phyloP scores from a whole-genome alignment of 306 rosid genomes.

The Vigna mungo region DNA sequence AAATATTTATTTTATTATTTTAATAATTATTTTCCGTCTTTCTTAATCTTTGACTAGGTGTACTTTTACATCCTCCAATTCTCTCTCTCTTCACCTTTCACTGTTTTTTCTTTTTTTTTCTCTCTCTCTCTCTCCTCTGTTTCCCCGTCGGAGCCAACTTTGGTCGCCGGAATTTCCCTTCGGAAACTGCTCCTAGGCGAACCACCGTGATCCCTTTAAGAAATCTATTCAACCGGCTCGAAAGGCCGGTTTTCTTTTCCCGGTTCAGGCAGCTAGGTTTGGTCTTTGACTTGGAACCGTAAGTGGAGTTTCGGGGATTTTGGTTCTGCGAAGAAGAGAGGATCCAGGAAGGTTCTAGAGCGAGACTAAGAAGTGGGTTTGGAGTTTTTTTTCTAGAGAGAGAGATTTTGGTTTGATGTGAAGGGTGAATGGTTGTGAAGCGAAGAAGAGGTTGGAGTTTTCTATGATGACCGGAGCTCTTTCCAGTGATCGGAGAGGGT shows the following conservation, averaged over 20 bases:
- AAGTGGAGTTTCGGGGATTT: conserved; percentile 52
- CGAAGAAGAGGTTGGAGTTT: conserved; percentile 64
- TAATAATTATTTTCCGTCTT: conserved; percentile 11
- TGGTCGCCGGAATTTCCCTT: conserved; percentile 36
- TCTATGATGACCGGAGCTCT: conserved; percentile 94
- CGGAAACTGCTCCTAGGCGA: not conserved
- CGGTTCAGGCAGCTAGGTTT: conserved; percentile 24
- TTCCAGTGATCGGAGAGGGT: conserved; percentile 81
- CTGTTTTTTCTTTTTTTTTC: conserved; percentile 37
- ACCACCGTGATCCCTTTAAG: conserved; percentile 12
- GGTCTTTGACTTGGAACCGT: conserved; percentile 53
- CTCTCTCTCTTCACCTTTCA: conserved; percentile 47
- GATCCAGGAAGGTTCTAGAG: conserved; percentile 62
- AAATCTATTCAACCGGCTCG: conserved; percentile 28
- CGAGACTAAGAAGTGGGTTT: conserved; percentile 39
- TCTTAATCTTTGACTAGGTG: conserved; percentile 67
- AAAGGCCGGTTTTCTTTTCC: conserved; percentile 10
- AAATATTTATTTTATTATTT: conserved; percentile 13
- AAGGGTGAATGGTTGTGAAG: conserved; percentile 76
- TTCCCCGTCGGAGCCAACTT: conserved; percentile 43
- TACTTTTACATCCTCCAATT: conserved; percentile 59
- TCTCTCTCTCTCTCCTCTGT: conserved; percentile 59
- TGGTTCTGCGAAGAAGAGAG: conserved; percentile 41
- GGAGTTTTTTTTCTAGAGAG: conserved; percentile 9
- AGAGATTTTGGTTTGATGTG: conserved; percentile 51